These are phyloP conservation scores for Rhizopus arrhizus DNA, from an alignment of 371 early-diverging fungal species.

Conservation along the genomic window DNA sequence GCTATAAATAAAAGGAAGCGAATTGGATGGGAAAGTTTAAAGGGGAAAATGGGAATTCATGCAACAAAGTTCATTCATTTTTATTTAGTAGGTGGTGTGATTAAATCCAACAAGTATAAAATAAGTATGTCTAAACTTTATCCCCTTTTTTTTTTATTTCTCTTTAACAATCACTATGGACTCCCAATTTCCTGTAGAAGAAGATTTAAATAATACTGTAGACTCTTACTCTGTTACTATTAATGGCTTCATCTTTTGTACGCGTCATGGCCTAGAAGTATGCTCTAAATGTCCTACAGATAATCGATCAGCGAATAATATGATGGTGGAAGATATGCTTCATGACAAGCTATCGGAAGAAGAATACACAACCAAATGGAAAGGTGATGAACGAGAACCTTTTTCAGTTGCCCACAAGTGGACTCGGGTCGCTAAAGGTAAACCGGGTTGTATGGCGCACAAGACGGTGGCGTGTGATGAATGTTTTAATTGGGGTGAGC, in stretches of 20 bases:
- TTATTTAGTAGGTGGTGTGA: background rate
- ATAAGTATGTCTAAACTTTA: background rate
- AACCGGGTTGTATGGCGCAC: slow-evolving; percentile 49
- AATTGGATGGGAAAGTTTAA: background rate
- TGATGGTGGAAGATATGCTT: slow-evolving; percentile 45
- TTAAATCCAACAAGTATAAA: background rate
- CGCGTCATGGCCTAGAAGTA: slow-evolving; percentile 49
- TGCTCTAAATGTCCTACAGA: slow-evolving; percentile 52
- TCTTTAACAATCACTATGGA: slow-evolving; percentile 31
- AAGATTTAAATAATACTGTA: slow-evolving; percentile 43
- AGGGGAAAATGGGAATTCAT: background rate
- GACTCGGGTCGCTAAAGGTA: slow-evolving; percentile 43
- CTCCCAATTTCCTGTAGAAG: slow-evolving; percentile 36
- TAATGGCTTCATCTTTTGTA: slow-evolving; percentile 42
- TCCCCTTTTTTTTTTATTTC: background rate
- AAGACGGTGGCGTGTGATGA: slow-evolving; percentile 48
- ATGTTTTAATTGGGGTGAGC: slow-evolving; percentile 53
- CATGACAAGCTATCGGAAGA: slow-evolving; percentile 43
- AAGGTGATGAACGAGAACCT: slow-evolving; percentile 53
- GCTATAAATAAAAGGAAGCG: too few relatives aligned
- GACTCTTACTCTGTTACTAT: slow-evolving; percentile 42
- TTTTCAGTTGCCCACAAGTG: slow-evolving; percentile 44
- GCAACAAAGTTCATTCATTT: background rate
- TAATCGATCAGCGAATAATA: slow-evolving; percentile 45
- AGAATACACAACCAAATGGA: slow-evolving; percentile 45